phyloP scores from a whole-genome alignment of 2,329 filamentous ascomycete genomes.

The Teratosphaeria destructans region DNA sequence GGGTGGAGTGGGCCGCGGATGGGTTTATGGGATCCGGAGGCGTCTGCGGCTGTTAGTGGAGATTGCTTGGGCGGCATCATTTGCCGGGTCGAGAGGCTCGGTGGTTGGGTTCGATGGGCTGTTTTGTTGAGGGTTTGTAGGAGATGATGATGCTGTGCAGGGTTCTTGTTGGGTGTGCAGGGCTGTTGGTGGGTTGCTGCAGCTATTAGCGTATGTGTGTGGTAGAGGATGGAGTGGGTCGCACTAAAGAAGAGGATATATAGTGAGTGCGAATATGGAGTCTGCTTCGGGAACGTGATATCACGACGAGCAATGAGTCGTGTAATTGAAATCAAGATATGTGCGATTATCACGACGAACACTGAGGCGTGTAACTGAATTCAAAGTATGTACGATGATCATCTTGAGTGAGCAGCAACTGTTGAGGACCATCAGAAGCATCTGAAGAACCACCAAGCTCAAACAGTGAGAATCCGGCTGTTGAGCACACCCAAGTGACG shows the following conservation, averaged over 20 bases:
- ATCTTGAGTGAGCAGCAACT: background rate
- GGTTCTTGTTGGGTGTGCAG: background rate
- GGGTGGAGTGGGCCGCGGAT: background rate
- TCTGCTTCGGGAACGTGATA: background rate
- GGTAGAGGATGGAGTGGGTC: background rate
- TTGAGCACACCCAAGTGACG: background rate
- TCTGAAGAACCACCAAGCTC: background rate
- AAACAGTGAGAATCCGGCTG: background rate
- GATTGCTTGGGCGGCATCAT: slow-evolving; percentile 1
- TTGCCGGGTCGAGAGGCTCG: background rate
- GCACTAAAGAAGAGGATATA: background rate
- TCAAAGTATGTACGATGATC: background rate
- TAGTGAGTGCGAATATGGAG: background rate
- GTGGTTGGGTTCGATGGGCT: background rate
- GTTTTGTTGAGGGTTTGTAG: background rate
- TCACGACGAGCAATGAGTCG: background rate
- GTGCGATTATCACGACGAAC: background rate
- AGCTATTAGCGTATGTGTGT: too few species aligned
- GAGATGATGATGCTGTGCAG: background rate
- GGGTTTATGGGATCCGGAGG: background rate
- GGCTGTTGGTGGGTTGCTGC: too few species aligned
- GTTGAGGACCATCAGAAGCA: background rate
- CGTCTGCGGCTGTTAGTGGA: background rate
- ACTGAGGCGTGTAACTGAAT: background rate
- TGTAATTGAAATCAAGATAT: background rate